These are phyloP conservation scores for Lachnellula occidentalis DNA, from an alignment of 2,329 filamentous ascomycete species.

Conservation along the genomic window DNA sequence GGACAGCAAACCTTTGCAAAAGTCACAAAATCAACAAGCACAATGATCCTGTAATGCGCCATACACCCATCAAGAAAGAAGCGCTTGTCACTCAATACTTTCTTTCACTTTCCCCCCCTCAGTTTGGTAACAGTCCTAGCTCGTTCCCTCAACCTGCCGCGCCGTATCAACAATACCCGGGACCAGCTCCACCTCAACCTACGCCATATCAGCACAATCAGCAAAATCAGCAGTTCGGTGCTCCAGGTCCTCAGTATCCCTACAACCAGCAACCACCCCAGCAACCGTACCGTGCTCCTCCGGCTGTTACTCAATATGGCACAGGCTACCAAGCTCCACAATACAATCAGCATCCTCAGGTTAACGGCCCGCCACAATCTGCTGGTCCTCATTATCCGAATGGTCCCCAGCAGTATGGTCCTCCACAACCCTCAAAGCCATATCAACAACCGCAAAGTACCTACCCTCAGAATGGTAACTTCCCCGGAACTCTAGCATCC, in stretches of 20 bases:
- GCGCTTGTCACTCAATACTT: background rate
- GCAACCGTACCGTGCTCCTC: slow-evolving; percentile 17
- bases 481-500: background rate
- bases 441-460: slow-evolving; percentile 18
- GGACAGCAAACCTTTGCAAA: background rate
- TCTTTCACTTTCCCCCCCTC: background rate
- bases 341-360: slow-evolving; percentile 10
- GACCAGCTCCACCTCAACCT: slow-evolving; percentile 13
- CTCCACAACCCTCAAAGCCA: slow-evolving; percentile 10
- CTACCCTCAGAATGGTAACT: slow-evolving; percentile 14
- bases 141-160: slow-evolving; percentile 14
- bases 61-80: background rate
- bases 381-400: slow-evolving; percentile 11
- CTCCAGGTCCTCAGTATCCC: slow-evolving; percentile 12
- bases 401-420: slow-evolving; percentile 16
- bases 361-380: slow-evolving; percentile 16
- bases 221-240: slow-evolving; percentile 20
- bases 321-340: slow-evolving; percentile 15
- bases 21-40: background rate
- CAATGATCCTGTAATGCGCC: background rate
- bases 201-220: slow-evolving; percentile 17
- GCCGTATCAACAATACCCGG: slow-evolving; percentile 23
- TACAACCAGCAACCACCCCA: slow-evolving; percentile 13
- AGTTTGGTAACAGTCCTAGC: slow-evolving; percentile 18
- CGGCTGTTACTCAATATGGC: slow-evolving; percentile 16